Evolutionary conservation across 306 rosid species (phyloP), one percentile per base, ranked within the genome.

Genomic region (Macrotyloma uniflorum): DNA sequence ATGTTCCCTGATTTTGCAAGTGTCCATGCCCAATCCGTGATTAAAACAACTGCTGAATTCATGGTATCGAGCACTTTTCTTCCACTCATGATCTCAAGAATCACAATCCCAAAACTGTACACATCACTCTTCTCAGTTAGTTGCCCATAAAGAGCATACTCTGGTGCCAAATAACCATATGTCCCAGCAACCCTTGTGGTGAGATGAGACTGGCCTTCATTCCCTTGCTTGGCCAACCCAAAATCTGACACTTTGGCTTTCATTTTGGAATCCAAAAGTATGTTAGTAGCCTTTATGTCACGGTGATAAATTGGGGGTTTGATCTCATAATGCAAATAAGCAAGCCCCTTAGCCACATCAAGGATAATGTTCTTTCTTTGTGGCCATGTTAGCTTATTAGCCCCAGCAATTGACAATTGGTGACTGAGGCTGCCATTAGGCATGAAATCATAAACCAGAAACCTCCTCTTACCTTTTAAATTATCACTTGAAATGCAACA

Each of bases 101-200:
- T 87, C 85, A 93, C 88, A 26, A 91, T 87, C 4, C 97, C 98
- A 8, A 93, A 93, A 66, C 95, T 93, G 36, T 93, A 93, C 6
- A 93, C 98, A 59, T 89, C 97, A 47, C 92, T 89, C 61, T 93
- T 93, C 54, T 91, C 98, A 0, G 98, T 93, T 10, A 91, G 53
- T 51, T 93, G 93, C 4, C 97, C 98, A 51, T 91, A 93, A 0
- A 91, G 87, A 20, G 96, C 98, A 67, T 91, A 93, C 65, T 91
- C 96, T 0, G 98, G 97, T 11, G 98, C 98, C 38, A 91, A 65
- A 57, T 93, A 93, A 28, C 98, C 96, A 1, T 86, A 88, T 5
- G 97, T 93, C 28, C 98, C 98, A 0, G 97, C 98, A n/a, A 91
- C 96, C 54, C 97, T 88, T 4, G 98, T 93, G 23, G 97, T 90